Conservation (phyloP, 2,329 filamentous ascomycete genomes). For the Chaetomium strumarium region DNA sequence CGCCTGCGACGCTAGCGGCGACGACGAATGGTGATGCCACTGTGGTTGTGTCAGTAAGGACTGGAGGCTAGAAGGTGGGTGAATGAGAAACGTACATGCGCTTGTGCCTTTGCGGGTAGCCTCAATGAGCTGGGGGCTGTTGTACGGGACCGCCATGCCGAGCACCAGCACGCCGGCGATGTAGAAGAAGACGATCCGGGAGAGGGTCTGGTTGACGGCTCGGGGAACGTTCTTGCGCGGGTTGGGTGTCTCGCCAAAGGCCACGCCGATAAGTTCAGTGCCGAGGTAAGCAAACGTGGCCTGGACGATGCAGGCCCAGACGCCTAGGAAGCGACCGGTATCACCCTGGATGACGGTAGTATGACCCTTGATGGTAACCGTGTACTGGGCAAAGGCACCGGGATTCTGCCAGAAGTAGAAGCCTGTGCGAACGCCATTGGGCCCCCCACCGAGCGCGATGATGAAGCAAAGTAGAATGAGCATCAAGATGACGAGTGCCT, state of each 20-base stretch:
- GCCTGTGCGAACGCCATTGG: conserved; percentile 33
- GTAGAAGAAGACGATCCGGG: conserved; percentile 66
- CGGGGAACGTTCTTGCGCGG: conserved; percentile 60
- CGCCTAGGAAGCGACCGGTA: conserved; percentile 35
- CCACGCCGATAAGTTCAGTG: conserved; percentile 63
- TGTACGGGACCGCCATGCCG: conserved; percentile 62
- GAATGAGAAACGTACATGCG: conserved; percentile 20
- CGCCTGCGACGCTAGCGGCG: conserved; percentile 47
- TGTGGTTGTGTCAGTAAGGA: conserved; percentile 1
- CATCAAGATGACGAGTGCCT: conserved; percentile 39
- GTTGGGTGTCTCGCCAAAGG: conserved; percentile 63
- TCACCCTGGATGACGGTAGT: conserved; percentile 24
- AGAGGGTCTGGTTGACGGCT: conserved; percentile 64
- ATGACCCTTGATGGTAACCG: conserved; percentile 14
- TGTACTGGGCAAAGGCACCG: conserved; percentile 37
- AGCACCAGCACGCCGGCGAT: conserved; percentile 58
- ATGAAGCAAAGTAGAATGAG: conserved; percentile 36
- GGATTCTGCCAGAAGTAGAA: conserved; percentile 41
- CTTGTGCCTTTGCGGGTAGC: conserved; percentile 36
- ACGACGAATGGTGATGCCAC: conserved; percentile 49
- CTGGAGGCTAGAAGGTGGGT: not conserved
- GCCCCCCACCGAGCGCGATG: conserved; percentile 36
- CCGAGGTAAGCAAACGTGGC: conserved; percentile 37
- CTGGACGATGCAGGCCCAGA: conserved; percentile 35
- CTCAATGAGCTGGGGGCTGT: conserved; percentile 38